These are phyloP conservation scores for Pythium guiyangense DNA, from an alignment of 352 stramenopile species.

Conservation along the genomic window DNA sequence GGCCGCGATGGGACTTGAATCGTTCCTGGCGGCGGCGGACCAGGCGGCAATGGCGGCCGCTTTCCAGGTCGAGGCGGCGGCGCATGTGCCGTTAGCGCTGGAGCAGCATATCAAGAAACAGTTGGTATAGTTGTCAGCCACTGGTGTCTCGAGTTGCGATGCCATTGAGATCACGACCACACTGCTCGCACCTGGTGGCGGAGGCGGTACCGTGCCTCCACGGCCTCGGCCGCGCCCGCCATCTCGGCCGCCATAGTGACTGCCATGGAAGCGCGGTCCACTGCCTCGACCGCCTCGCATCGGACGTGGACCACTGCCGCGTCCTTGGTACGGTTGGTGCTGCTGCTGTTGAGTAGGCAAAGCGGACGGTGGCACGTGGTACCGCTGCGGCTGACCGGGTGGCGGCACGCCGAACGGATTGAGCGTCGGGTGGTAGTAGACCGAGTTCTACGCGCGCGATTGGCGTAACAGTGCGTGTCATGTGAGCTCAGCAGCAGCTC, in stretches of 20 bases:
- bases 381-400: conserved; percentile 58
- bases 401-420: conserved; percentile 73
- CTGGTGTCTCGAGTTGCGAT: background rate
- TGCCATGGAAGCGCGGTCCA: conserved; percentile 4
- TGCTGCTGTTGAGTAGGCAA: conserved; percentile 12
- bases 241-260: background rate
- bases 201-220: background rate
- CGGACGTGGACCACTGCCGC: background rate
- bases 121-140: too few species aligned
- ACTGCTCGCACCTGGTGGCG: conserved; percentile 7
- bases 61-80: conserved; percentile 42
- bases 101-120: background rate
- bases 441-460: conserved; percentile 41
- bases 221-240: too few species aligned
- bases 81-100: background rate
- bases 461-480: too few species aligned
- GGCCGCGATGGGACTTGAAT: conserved; percentile 59
- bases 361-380: conserved; percentile 28
- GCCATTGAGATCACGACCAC: background rate
- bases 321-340: conserved; percentile 10
- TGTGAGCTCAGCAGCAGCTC: background rate
- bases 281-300: conserved; percentile 4
- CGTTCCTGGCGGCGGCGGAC: conserved; percentile 45
- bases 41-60: conserved; percentile 45
- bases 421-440: conserved; percentile 78